A percentile compares a stretch with the other conserved stretches of the same genome.
Conservation (phyloP, 495 filamentous ascomycete species). For the Aspergillus biplanus region DNA sequence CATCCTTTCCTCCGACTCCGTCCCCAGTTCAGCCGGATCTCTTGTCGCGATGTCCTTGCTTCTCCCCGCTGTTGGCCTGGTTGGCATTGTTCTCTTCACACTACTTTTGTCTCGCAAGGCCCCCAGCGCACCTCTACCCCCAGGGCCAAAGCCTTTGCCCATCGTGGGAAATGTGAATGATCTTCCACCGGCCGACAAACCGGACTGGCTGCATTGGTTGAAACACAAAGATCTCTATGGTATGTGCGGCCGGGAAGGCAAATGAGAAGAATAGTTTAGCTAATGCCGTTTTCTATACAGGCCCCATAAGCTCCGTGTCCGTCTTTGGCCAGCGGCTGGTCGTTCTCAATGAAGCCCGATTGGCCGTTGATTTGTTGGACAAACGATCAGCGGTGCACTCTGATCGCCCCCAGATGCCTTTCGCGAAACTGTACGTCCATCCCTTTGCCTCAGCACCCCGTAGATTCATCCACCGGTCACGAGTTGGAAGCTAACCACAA, state of each 20-base stretch:
- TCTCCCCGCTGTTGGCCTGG: neutral
- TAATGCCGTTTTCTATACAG: slow-evolving; percentile 10
- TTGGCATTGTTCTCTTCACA: neutral
- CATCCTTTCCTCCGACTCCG: neutral
- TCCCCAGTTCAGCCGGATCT: neutral
- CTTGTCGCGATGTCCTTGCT: neutral
- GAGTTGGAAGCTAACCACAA: neutral
- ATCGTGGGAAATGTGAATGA: slow-evolving; percentile 54
- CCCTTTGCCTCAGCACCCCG: neutral
- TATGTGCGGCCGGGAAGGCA: slow-evolving; percentile 9
- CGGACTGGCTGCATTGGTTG: slow-evolving; percentile 53
- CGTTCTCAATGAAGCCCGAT: slow-evolving; percentile 48
- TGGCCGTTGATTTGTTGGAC: slow-evolving; percentile 48
- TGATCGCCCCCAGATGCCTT: slow-evolving; percentile 38
- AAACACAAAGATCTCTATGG: slow-evolving; percentile 55
- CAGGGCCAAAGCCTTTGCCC: slow-evolving; percentile 48
- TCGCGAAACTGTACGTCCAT: slow-evolving; percentile 37
- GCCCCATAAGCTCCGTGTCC: slow-evolving; percentile 53
- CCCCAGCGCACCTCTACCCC: slow-evolving; percentile 35
- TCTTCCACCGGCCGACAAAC: slow-evolving; percentile 41
- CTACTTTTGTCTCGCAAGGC: neutral
- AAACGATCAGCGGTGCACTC: slow-evolving; percentile 48
- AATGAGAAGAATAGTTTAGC: neutral
- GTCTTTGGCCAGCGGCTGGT: slow-evolving; percentile 50
- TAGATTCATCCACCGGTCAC: too few relatives aligned